Evolutionary conservation across 176 grass and related monocot genomes (phyloP).

Genomic region (Rhynchospora pubera): DNA sequence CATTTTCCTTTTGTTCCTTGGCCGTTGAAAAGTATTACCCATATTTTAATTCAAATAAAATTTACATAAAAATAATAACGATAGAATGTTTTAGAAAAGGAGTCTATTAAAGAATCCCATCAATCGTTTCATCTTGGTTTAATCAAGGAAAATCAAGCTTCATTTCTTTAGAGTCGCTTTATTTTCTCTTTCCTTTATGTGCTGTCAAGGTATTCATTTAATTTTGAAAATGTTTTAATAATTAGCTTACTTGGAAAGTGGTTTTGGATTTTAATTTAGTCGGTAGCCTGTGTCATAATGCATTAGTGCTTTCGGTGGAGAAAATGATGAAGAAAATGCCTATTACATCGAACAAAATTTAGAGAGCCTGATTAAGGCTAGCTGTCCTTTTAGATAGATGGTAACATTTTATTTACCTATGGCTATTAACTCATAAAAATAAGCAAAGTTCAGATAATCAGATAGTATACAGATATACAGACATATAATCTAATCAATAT

Average conservation of each 20-base stretch:
- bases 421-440: background rate
- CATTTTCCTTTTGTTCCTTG: background rate
- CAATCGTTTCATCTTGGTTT: background rate
- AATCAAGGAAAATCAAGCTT: background rate
- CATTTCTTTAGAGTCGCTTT: background rate
- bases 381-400: background rate
- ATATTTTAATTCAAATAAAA: background rate
- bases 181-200: background rate
- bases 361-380: background rate
- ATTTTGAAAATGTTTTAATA: background rate
- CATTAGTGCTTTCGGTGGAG: background rate
- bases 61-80: background rate
- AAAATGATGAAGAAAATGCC: background rate
- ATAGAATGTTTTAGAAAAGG: background rate
- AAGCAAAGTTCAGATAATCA: background rate
- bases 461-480: too few relatives aligned
- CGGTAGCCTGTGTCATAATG: background rate
- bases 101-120: background rate
- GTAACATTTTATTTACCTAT: background rate
- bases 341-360: background rate
- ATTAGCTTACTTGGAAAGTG: slow-evolving; percentile 15
- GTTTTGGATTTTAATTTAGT: background rate
- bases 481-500: too few relatives aligned
- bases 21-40: background rate
- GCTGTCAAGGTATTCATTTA: background rate